Conservation (phyloP, 2,329 filamentous ascomycete genomes). For the Exophiala calicioides region DNA sequence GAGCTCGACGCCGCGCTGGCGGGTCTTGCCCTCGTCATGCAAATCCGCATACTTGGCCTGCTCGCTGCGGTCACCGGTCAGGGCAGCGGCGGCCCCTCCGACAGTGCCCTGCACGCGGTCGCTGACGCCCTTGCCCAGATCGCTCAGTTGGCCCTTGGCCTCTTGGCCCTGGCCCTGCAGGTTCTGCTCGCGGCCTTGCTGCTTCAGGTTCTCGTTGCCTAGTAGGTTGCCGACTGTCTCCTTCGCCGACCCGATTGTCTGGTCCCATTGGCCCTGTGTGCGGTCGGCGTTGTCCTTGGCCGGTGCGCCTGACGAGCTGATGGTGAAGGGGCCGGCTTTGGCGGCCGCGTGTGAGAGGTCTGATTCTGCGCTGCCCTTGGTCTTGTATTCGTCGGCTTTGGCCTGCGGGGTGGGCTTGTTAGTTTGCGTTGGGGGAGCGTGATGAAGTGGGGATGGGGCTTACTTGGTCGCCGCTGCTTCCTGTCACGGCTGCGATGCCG, state of each 20-base stretch:
- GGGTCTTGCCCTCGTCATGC: constrained; percentile 81
- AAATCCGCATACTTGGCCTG: constrained; percentile 61
- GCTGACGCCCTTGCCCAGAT: constrained; percentile 67
- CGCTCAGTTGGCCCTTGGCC: constrained; percentile 76
- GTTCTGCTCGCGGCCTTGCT: constrained; percentile 75
- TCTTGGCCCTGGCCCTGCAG: constrained; percentile 77
- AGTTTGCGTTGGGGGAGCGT: background rate
- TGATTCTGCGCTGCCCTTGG: constrained; percentile 66
- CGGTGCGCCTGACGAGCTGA: constrained; percentile 69
- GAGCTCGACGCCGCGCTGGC: constrained; percentile 77
- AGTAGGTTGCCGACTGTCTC: constrained; percentile 74
- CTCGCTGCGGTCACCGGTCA: constrained; percentile 69
- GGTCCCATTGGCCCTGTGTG: constrained; percentile 72
- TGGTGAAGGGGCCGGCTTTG: constrained; percentile 71
- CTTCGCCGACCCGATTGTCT: constrained; percentile 84
- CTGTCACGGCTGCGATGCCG: constrained; percentile 70
- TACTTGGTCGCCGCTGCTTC: constrained; percentile 68
- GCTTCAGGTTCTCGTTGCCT: constrained; percentile 74
- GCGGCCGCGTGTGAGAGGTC: constrained; percentile 72
- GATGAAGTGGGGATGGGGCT: constrained; percentile 7
- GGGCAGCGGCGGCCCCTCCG: constrained; percentile 68
- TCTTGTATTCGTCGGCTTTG: constrained; percentile 65
- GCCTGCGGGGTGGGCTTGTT: constrained; percentile 10
- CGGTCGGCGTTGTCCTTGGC: constrained; percentile 73
- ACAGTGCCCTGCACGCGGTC: constrained; percentile 71